Base-by-base conservation (phyloP, 2,329 filamentous ascomycete species). In the Coniochaeta prunicola region DNA sequence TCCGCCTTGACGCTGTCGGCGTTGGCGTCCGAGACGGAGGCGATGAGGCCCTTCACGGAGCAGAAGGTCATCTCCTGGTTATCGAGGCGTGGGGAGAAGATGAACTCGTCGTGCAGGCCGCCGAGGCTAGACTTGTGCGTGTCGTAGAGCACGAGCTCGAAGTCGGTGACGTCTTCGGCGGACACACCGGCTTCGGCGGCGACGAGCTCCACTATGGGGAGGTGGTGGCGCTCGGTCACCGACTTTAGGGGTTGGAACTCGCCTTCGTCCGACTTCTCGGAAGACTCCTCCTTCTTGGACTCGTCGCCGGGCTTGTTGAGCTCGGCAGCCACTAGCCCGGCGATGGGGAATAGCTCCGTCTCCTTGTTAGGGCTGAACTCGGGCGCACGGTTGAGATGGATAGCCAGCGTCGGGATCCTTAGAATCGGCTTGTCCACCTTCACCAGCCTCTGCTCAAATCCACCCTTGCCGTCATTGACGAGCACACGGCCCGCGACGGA, bases 41-140 rank as follows among this genome's bases (percentile, higher is more conserved):
- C 82, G 67, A 97, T 91, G 59, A 99, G 80, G 59, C 91, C 92
- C 74, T 89, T 83, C 58, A 94, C 86, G 64, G 90, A 89, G 77
- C 94, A 97, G 78, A 92, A 97, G 10, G 93, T 96, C 90, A 96
- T 96, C 75, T 91, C 90, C 17, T 97, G 81, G 74, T 99, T 99
- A 77, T 99, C 94, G 58, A 99, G 83, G 53, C 94, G 87, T n/a
- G 92, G 86, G 2, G 93, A 96, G 77, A 93, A 97, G 76, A 99
- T 90, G 71, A 99, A 89, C 74, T 99, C 94, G 69, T 97, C 89
- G 71, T 90, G 89, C 64, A 99, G 76, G 36, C 94, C 94, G 60
- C 94, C 94, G 17, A 99, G 83, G 69, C 87, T 90, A 0, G 92
- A 85, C 70, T 93, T 90, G 69, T 99, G 94, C 10, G 92, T 96